Conservation (phyloP, 2,329 filamentous ascomycete genomes). For the Cytospora piceicola region DNA sequence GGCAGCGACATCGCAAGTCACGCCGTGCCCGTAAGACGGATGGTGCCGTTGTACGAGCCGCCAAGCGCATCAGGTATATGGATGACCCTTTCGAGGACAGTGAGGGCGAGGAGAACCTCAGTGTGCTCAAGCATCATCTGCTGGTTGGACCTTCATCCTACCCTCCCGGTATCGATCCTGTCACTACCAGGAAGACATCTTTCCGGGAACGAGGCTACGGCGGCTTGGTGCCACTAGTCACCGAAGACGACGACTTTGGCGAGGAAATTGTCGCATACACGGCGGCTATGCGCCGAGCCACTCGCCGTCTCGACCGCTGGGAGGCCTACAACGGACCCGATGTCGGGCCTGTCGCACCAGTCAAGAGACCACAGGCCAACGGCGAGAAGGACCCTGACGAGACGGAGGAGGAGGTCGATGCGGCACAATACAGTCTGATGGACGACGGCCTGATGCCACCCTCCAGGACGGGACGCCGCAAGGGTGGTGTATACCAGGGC, state of each 20-base stretch:
- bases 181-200: constrained; percentile 34
- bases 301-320: constrained; percentile 73
- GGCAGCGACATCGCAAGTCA: constrained; percentile 65
- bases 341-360: constrained; percentile 51
- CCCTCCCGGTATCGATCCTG: constrained; percentile 26
- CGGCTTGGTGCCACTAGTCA: constrained; percentile 65
- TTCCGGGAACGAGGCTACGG: constrained; percentile 63
- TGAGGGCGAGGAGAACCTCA: constrained; percentile 57
- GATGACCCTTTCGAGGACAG: constrained; percentile 63
- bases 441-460: constrained; percentile 28
- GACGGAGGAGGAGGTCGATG: constrained; percentile 40
- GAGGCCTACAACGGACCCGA: constrained; percentile 51
- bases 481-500: constrained; percentile 25
- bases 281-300: constrained; percentile 65
- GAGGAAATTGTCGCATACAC: constrained; percentile 72
- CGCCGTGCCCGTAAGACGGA: constrained; percentile 57
- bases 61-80: constrained; percentile 63
- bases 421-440: constrained; percentile 29
- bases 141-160: constrained; percentile 31
- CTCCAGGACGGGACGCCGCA: constrained; percentile 6
- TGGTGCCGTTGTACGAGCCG: constrained; percentile 68
- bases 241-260: constrained; percentile 74
- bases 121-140: constrained; percentile 39
- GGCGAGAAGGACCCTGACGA: constrained; percentile 40
- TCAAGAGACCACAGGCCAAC: constrained; percentile 46